These are phyloP conservation scores for Stentor coeruleus DNA, from an alignment of 73 alveolate species.

Conservation along the genomic window DNA sequence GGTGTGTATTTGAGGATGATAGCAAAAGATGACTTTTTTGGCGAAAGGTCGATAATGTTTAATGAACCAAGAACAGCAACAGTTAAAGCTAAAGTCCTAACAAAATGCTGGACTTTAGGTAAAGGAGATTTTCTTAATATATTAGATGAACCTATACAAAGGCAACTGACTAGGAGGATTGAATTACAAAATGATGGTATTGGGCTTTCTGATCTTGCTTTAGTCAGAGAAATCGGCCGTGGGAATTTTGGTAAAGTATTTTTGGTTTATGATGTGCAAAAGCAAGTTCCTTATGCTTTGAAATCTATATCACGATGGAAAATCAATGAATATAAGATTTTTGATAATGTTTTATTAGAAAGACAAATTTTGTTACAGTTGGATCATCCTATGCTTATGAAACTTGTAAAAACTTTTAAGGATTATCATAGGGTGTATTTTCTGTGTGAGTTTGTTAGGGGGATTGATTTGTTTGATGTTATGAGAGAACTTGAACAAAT, in stretches of 20 bases:
- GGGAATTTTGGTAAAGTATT: slow-evolving; percentile 77
- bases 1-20: slow-evolving; percentile 21
- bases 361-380: slow-evolving; percentile 45
- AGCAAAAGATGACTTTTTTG: slow-evolving; percentile 31
- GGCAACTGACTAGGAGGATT: slow-evolving; percentile 40
- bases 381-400: slow-evolving; percentile 76
- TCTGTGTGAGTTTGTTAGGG: slow-evolving; percentile 60
- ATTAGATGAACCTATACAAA: slow-evolving; percentile 28
- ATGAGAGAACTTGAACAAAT: slow-evolving; percentile 57
- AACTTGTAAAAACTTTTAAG: slow-evolving; percentile 62
- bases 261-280: slow-evolving; percentile 54
- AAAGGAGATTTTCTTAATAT: slow-evolving; percentile 33
- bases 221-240: slow-evolving; percentile 49
- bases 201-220: slow-evolving; percentile 47
- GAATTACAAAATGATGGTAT: neutral
- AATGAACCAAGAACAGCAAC: slow-evolving; percentile 31
- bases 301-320: slow-evolving; percentile 56
- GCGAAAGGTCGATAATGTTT: slow-evolving; percentile 41
- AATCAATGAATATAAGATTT: slow-evolving; percentile 46
- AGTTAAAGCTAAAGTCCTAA: neutral
- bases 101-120: slow-evolving; percentile 1
- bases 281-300: slow-evolving; percentile 55
- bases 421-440: slow-evolving; percentile 59
- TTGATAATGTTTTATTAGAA: slow-evolving; percentile 53
- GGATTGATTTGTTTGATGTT: slow-evolving; percentile 67